Percentiles rank a stretch among this genome's conserved stretches.
Evolutionary conservation across 2,329 filamentous ascomycete species (phyloP).

Genomic region (Aspergillus flavus): DNA sequence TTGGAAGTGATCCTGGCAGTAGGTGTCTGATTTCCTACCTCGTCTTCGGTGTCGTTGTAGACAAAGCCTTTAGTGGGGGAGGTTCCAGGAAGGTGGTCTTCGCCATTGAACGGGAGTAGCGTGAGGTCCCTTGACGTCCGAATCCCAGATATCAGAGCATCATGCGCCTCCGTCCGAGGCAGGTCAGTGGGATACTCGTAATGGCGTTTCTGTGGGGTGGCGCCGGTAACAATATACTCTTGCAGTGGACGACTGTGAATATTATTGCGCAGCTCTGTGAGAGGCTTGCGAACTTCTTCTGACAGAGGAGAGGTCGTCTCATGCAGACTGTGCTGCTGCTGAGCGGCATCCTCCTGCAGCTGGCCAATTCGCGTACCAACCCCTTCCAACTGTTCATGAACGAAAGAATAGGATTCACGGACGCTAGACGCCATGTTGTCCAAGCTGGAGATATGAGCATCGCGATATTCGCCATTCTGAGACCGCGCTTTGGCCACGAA

Average conservation of each 20-base stretch:
- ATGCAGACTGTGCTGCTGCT: slow-evolving; percentile 61
- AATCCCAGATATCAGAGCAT: slow-evolving; percentile 57
- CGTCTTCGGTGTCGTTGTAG: slow-evolving; percentile 53
- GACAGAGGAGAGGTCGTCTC: slow-evolving; percentile 64
- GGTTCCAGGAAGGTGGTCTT: slow-evolving; percentile 30
- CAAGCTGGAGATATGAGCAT: slow-evolving; percentile 69
- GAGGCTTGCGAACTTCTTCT: slow-evolving; percentile 65
- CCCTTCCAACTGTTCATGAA: slow-evolving; percentile 69
- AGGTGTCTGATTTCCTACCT: slow-evolving; percentile 37
- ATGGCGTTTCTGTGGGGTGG: slow-evolving; percentile 77
- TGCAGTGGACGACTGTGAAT: slow-evolving; percentile 66
- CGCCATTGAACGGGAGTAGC: slow-evolving; percentile 35
- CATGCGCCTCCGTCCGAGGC: slow-evolving; percentile 71
- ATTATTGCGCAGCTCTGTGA: slow-evolving; percentile 70
- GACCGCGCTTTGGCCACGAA: slow-evolving; percentile 81
- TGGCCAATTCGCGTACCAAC: slow-evolving; percentile 69
- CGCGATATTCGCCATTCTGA: slow-evolving; percentile 78
- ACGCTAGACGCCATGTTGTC: slow-evolving; percentile 67
- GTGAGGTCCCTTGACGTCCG: slow-evolving; percentile 44
- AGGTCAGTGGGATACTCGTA: slow-evolving; percentile 81
- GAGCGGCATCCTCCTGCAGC: slow-evolving; percentile 68
- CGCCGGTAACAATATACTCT: slow-evolving; percentile 83
- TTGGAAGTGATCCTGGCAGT: slow-evolving; percentile 37
- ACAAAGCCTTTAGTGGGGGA: slow-evolving; percentile 56
- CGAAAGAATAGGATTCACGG: slow-evolving; percentile 70